These are phyloP conservation scores for Sporothrix pallida DNA, from an alignment of 2,329 filamentous ascomycete genomes.

Conservation along the genomic window DNA sequence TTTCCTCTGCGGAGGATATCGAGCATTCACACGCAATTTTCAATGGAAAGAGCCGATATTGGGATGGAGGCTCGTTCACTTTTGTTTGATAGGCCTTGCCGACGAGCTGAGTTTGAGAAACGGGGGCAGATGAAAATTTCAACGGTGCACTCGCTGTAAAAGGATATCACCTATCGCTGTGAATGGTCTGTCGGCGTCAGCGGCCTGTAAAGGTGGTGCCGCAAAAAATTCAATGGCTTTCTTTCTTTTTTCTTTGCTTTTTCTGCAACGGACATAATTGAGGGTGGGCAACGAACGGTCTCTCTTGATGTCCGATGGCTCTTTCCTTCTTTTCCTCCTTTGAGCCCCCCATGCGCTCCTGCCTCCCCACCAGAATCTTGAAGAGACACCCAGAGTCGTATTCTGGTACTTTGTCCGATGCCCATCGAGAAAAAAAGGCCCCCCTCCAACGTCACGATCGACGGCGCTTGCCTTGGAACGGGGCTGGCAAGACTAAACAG, in stretches of 20 bases:
- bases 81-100: slow-evolving; percentile 29
- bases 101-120: slow-evolving; percentile 10
- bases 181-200: slow-evolving; percentile 35
- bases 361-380: slow-evolving; percentile 12
- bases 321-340: neutral
- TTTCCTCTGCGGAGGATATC: neutral
- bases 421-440: neutral
- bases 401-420: slow-evolving; percentile 9
- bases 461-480: slow-evolving; percentile 32
- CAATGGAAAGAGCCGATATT: neutral
- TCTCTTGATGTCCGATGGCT: neutral
- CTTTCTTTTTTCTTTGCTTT: neutral
- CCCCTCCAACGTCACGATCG: slow-evolving; percentile 31
- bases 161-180: slow-evolving; percentile 32
- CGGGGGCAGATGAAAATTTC: slow-evolving; percentile 30
- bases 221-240: neutral
- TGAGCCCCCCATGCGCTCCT: neutral
- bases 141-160: slow-evolving; percentile 31
- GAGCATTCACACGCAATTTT: neutral
- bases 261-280: neutral
- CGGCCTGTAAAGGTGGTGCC: slow-evolving; percentile 18
- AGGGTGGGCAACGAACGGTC: slow-evolving; percentile 18
- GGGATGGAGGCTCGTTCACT: neutral
- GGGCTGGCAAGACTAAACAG: slow-evolving; percentile 11
- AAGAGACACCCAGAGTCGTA: slow-evolving; percentile 11